phyloP scores from a whole-genome alignment of 305 asterid species.

The Petunia hybrid region DNA sequence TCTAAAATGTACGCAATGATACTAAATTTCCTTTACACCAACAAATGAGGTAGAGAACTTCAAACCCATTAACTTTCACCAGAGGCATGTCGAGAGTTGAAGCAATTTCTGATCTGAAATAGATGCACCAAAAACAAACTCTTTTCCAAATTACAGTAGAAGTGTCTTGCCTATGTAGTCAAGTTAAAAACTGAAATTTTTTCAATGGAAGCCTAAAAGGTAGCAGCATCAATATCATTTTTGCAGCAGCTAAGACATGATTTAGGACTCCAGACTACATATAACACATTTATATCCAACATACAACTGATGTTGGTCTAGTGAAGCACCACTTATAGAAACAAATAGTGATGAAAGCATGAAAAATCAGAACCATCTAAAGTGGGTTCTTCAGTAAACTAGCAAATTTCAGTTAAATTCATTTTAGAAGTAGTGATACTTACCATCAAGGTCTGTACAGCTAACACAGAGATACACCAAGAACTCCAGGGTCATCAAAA shows the following conservation, averaged over 20 bases:
- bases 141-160: no score
- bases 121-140: no score
- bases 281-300: slow-evolving; percentile 18
- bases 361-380: slow-evolving; percentile 1
- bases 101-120: background rate
- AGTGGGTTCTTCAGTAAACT: background rate
- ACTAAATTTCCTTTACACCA: slow-evolving; percentile 1
- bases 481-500: slow-evolving; percentile 42
- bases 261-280: slow-evolving; percentile 17
- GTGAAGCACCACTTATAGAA: slow-evolving; percentile 1
- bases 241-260: slow-evolving; percentile 18
- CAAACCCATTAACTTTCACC: background rate
- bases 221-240: background rate
- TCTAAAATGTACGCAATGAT: background rate
- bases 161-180: no score
- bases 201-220: background rate
- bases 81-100: background rate
- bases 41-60: slow-evolving; percentile 11
- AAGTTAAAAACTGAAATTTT: background rate
- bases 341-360: background rate
- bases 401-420: slow-evolving; percentile 20
- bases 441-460: slow-evolving; percentile 31
- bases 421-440: background rate
- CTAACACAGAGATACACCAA: slow-evolving; percentile 27
- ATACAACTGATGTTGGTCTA: background rate